phyloP scores from a whole-genome alignment of 2,329 filamentous ascomycete genomes.

The Fusarium buxicola region DNA sequence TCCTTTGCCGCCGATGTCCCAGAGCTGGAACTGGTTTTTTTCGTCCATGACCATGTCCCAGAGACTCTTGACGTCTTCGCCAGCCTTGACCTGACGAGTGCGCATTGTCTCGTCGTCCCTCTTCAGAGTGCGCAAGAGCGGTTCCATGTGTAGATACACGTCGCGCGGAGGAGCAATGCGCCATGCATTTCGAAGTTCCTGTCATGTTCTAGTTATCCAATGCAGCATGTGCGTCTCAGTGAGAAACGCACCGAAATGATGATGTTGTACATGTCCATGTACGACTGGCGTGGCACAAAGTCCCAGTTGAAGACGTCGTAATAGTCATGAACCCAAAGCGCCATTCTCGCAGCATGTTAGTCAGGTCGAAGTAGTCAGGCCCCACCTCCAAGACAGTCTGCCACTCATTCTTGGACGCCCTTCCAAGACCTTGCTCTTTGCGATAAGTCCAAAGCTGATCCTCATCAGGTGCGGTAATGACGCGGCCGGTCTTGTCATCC shows the following conservation, averaged over 20 bases:
- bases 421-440: conserved; percentile 41
- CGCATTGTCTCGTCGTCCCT: conserved; percentile 40
- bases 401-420: conserved; percentile 47
- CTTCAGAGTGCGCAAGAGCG: conserved; percentile 37
- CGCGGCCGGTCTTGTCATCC: conserved; percentile 47
- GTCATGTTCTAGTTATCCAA: neutral
- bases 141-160: conserved; percentile 41
- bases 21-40: conserved; percentile 28
- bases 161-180: conserved; percentile 40
- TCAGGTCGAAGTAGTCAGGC: conserved; percentile 42
- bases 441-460: conserved; percentile 46
- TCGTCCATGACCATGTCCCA: conserved; percentile 42
- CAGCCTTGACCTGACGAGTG: conserved; percentile 41
- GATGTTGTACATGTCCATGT: conserved; percentile 34
- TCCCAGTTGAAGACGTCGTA: conserved; percentile 48
- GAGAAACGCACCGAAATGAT: conserved; percentile 25
- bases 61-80: conserved; percentile 38
- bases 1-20: conserved; percentile 4
- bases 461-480: conserved; percentile 44
- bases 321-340: conserved; percentile 44
- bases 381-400: conserved; percentile 38
- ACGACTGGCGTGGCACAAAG: conserved; percentile 37
- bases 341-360: conserved; percentile 42
- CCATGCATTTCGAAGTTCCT: conserved; percentile 46
- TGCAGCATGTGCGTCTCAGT: fast-evolving